Conservation (phyloP, 306 rosid genomes). For the Alnus rubra region DNA sequence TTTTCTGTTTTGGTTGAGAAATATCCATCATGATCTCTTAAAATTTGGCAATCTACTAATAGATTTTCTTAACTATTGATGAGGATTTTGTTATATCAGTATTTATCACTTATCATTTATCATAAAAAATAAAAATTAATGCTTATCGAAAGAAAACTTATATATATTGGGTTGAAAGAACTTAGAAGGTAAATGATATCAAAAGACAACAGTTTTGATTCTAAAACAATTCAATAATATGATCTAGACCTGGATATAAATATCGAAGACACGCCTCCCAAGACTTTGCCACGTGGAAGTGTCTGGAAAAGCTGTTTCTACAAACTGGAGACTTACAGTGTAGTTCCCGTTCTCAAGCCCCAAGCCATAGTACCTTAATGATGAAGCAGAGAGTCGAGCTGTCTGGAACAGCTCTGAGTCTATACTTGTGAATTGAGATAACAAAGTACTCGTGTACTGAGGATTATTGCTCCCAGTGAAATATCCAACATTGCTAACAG, state of each 20-base stretch:
- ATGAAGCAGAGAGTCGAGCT: conserved; percentile 71
- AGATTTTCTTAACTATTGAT: no score
- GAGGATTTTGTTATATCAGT: no score
- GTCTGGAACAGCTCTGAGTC: conserved; percentile 65
- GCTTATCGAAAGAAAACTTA: neutral
- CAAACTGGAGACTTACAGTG: conserved; percentile 64
- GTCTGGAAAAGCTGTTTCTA: conserved; percentile 50
- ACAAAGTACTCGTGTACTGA: conserved; percentile 24
- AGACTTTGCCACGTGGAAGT: conserved; percentile 56
- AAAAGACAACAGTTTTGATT: neutral
- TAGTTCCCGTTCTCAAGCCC: conserved; percentile 72
- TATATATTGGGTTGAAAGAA: neutral
- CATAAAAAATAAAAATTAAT: no score
- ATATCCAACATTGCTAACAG: conserved; percentile 66
- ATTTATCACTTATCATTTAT: no score
- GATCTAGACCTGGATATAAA: conserved; percentile 66
- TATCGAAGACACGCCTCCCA: conserved; percentile 70
- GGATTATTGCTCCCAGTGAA: conserved; percentile 34
- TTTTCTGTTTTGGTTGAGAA: no score
- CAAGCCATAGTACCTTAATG: conserved; percentile 75
- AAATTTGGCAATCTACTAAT: no score
- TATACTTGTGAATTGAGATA: conserved; percentile 44
- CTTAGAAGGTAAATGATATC: neutral
- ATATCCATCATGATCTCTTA: no score
- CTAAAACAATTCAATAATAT: neutral